Evolutionary conservation across 306 rosid genomes (phyloP), one percentile per base, ranked within the genome.

Genomic region (Hippophae rhamnoides): DNA sequence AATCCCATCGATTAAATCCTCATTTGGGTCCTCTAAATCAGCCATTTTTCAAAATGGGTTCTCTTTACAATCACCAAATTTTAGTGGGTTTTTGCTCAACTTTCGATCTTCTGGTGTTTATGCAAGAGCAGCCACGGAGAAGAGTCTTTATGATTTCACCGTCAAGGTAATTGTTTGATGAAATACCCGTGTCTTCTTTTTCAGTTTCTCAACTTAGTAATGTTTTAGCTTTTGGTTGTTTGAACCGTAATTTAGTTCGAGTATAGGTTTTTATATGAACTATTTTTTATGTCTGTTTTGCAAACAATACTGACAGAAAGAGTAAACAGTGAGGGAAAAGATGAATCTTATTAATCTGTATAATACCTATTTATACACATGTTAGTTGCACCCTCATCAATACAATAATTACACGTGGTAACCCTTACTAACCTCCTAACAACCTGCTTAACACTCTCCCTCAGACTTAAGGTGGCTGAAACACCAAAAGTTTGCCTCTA

Each of bases 41-140:
- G 6, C 73, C 38, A 61, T 88, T 69, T 69, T 86, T 3, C 75
- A 60, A 49, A 68, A 55, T 1, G 79, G 81, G 45, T 72, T 84
- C 62, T 45, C 83, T 49, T 61, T 66, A 45, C 58, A 53, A 58
- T 70, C 90, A 0, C 71, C 79, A 45, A 62, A 13, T 52, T 59
- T 67, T 66, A 72, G 73, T 2, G 72, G 64, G 27, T 13, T 65
- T 63, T 38, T 65, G 11, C 9, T 64, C 18, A 84, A 77, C 51
- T 50, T 78, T 61, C 82, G 73, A 18, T 68, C 79, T 76, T 79
- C 64, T 25, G 76, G 78, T 40, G 78, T 86, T 62, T 60, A 63
- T 46, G 99, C 99, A 0, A 82, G 79, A 67, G 99, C 99, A 13
- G 82, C 80, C 47, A 78, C 95, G 1, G 89, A 88, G 51, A 88